Conservation (phyloP, 73 alveolate species). For the Diophrys sp. region DNA sequence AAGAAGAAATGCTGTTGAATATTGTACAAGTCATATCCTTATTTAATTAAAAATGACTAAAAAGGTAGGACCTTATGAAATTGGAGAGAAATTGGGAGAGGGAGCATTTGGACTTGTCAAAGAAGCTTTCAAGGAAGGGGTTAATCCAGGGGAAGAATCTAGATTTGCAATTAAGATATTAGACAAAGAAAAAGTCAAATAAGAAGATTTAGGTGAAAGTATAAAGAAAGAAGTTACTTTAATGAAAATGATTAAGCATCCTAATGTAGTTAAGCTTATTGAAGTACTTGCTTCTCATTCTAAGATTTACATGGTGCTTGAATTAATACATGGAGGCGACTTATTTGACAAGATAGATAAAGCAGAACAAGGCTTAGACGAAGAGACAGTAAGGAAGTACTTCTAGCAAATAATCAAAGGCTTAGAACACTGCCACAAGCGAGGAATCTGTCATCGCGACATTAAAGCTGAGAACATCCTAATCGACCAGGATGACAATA, state of each 20-base stretch:
- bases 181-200: conserved; percentile 60
- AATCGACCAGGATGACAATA: conserved; percentile 60
- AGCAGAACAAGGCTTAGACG: conserved; percentile 37
- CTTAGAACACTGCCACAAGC: conserved; percentile 62
- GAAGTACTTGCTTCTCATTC: conserved; percentile 78
- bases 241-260: conserved; percentile 76
- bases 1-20: too few relatives aligned
- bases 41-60: neutral
- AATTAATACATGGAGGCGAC: conserved; percentile 90
- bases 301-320: conserved; percentile 81
- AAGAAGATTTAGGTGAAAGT: conserved; percentile 64
- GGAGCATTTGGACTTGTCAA: conserved; percentile 61
- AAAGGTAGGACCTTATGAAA: conserved; percentile 17
- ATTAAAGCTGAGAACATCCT: conserved; percentile 61
- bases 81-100: conserved; percentile 45
- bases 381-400: conserved; percentile 34
- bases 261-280: conserved; percentile 74
- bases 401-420: conserved; percentile 50
- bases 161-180: conserved; percentile 65
- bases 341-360: conserved; percentile 81
- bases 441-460: conserved; percentile 64
- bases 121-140: conserved; percentile 18
- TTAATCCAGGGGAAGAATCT: conserved; percentile 31
- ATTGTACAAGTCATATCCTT: too few relatives aligned
- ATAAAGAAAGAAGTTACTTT: conserved; percentile 79